Evolutionary conservation across 108 stramenopile genomes (phyloP).

Genomic region (Phaeodactylum tricornutum): DNA sequence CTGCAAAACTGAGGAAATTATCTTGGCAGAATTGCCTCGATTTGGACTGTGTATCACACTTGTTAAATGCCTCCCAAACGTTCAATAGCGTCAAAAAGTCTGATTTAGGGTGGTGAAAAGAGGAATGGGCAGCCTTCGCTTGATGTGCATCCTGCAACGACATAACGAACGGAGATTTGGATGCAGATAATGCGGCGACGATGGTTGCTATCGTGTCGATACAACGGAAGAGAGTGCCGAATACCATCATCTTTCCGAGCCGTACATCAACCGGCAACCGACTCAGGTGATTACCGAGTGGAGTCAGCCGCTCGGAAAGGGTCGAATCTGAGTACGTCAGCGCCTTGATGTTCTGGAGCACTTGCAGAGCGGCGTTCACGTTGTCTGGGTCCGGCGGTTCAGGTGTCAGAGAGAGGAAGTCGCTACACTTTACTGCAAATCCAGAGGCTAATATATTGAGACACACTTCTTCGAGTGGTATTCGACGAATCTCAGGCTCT

Average conservation of each 20-base stretch:
- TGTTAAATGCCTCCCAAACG: conserved; percentile 68
- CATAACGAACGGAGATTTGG: conserved; percentile 70
- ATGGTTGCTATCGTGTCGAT: conserved; percentile 76
- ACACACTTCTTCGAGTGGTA: conserved; percentile 83
- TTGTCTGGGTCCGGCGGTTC: conserved; percentile 80
- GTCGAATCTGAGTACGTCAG: conserved; percentile 10
- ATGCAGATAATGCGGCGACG: conserved; percentile 55
- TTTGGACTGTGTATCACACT: conserved; percentile 3
- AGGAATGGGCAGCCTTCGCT: conserved; percentile 65
- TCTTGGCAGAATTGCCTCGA: conserved; percentile 41
- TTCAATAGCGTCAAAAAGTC: conserved; percentile 86
- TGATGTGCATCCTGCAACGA: conserved; percentile 44
- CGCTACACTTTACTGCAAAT: conserved; percentile 22
- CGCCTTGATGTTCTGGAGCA: conserved; percentile 73
- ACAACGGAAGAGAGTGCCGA: conserved; percentile 58
- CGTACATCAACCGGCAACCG: conserved; percentile 85
- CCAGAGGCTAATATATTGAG: conserved; percentile 57
- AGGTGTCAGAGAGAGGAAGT: conserved; percentile 83
- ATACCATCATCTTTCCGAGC: conserved; percentile 82
- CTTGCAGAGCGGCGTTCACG: conserved; percentile 47
- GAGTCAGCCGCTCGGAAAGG: conserved; percentile 53
- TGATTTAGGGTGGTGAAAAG: conserved; percentile 50
- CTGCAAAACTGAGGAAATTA: conserved; percentile 63
- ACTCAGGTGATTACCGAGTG: conserved; percentile 82
- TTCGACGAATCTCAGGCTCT: conserved; percentile 86